A percentile compares a stretch with the other conserved stretches of the same genome.
Evolutionary conservation across 2,329 filamentous ascomycete species (phyloP).

Genomic region (Cordyceps fumosorosea): DNA sequence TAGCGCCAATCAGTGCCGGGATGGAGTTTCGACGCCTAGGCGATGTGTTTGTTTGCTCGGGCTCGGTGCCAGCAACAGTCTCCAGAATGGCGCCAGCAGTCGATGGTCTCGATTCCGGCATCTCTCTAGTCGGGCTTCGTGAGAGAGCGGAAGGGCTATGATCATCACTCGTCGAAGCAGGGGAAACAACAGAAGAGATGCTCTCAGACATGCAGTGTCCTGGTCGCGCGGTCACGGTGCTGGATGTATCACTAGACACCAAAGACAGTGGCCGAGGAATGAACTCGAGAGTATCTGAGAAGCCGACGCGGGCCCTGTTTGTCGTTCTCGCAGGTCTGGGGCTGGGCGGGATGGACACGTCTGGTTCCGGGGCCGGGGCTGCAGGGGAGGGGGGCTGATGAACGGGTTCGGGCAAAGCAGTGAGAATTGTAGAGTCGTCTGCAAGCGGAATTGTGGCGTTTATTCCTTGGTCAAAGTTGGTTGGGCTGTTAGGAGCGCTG

Average conservation of each 20-base stretch:
- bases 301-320: slow-evolving; percentile 65
- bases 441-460: slow-evolving; percentile 10
- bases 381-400: not conserved
- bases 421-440: slow-evolving; percentile 9
- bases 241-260: slow-evolving; percentile 78
- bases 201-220: slow-evolving; percentile 72
- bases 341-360: not conserved
- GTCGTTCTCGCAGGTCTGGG: slow-evolving; percentile 24
- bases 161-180: slow-evolving; percentile 38
- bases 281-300: slow-evolving; percentile 77
- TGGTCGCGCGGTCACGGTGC: slow-evolving; percentile 62
- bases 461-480: slow-evolving; percentile 31
- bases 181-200: slow-evolving; percentile 69
- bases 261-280: slow-evolving; percentile 77
- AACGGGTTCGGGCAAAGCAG: slow-evolving; percentile 14
- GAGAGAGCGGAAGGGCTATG: slow-evolving; percentile 31
- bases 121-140: slow-evolving; percentile 34
- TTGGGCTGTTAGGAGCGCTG: slow-evolving; percentile 60
- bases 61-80: slow-evolving; percentile 23
- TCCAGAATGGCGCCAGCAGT: slow-evolving; percentile 67
- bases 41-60: slow-evolving; percentile 21
- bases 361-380: not conserved
- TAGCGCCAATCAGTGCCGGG: slow-evolving; percentile 42
- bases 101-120: slow-evolving; percentile 53
- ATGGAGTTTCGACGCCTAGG: slow-evolving; percentile 54